Evolutionary conservation across 495 filamentous ascomycete genomes (phyloP).

Genomic region (Cryomyces antarcticus): DNA sequence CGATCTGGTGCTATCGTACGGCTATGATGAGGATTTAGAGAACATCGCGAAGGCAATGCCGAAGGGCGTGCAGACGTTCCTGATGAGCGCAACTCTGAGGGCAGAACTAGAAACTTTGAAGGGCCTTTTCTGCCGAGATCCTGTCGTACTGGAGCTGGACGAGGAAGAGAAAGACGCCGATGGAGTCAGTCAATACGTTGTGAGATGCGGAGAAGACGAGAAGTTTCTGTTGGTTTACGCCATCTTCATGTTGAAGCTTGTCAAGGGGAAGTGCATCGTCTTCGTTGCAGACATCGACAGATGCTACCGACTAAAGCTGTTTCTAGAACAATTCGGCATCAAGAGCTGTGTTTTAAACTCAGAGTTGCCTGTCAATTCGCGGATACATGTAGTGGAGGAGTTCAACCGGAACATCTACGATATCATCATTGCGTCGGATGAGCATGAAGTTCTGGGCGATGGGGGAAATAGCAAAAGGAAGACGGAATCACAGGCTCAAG

Average conservation of each 20-base stretch:
- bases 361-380: slow-evolving; percentile 78
- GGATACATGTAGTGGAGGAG: slow-evolving; percentile 86
- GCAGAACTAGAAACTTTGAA: slow-evolving; percentile 73
- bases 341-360: slow-evolving; percentile 88
- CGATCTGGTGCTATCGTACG: slow-evolving; percentile 84
- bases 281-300: slow-evolving; percentile 89
- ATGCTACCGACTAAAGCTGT: slow-evolving; percentile 85
- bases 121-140: slow-evolving; percentile 66
- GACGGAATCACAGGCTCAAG: slow-evolving; percentile 3
- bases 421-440: slow-evolving; percentile 90
- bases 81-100: slow-evolving; percentile 85
- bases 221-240: slow-evolving; percentile 89
- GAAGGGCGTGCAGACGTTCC: slow-evolving; percentile 67
- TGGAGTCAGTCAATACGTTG: slow-evolving; percentile 67
- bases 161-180: slow-evolving; percentile 49
- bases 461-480: slow-evolving; percentile 11
- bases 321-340: slow-evolving; percentile 90
- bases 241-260: slow-evolving; percentile 81
- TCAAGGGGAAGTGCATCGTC: slow-evolving; percentile 87
- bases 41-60: slow-evolving; percentile 54
- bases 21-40: slow-evolving; percentile 78
- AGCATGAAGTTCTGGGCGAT: slow-evolving; percentile 63
- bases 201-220: slow-evolving; percentile 84
- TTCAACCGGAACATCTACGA: slow-evolving; percentile 95
- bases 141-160: slow-evolving; percentile 57